These are phyloP conservation scores for Coprinopsis sp. DNA, from an alignment of 768 basidiomycete genomes.

Conservation along the genomic window DNA sequence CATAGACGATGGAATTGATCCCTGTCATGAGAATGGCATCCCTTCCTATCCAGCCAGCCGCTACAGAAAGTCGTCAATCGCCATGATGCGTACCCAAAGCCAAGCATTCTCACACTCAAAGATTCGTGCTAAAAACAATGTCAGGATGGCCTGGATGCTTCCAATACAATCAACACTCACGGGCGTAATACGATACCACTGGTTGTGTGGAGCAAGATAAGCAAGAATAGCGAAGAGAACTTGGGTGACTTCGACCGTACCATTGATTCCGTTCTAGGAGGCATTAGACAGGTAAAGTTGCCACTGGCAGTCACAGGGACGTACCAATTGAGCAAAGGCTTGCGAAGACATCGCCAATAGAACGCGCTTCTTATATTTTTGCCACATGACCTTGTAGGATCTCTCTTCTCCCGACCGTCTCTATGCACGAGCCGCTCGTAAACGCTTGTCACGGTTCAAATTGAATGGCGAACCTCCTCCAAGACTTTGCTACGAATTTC, in stretches of 20 bases:
- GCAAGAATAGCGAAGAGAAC: slow-evolving; percentile 7
- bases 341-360: slow-evolving; percentile 94
- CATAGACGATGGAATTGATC: slow-evolving; percentile 81
- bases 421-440: slow-evolving; percentile 31
- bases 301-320: slow-evolving; percentile 25
- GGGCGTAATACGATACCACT: slow-evolving; percentile 95
- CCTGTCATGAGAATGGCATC: slow-evolving; percentile 95
- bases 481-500: slow-evolving; percentile 84
- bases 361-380: slow-evolving; percentile 78
- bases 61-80: slow-evolving; percentile 32
- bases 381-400: slow-evolving; percentile 82
- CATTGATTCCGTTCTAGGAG: slow-evolving; percentile 87
- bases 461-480: slow-evolving; percentile 48
- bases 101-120: slow-evolving; percentile 66
- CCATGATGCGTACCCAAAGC: background rate
- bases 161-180: slow-evolving; percentile 41
- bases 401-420: slow-evolving; percentile 72
- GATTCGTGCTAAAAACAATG: slow-evolving; percentile 56
- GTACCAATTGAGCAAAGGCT: slow-evolving; percentile 88
- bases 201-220: slow-evolving; percentile 4
- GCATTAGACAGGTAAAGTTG: background rate
- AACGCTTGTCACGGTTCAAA: background rate
- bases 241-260: slow-evolving; percentile 33
- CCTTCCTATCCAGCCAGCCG: slow-evolving; percentile 93
- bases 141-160: slow-evolving; percentile 4